Evolutionary conservation across 495 filamentous ascomycete species (phyloP), one percentile per base, ranked within the genome.

Genomic region (Podospora fimiseda): DNA sequence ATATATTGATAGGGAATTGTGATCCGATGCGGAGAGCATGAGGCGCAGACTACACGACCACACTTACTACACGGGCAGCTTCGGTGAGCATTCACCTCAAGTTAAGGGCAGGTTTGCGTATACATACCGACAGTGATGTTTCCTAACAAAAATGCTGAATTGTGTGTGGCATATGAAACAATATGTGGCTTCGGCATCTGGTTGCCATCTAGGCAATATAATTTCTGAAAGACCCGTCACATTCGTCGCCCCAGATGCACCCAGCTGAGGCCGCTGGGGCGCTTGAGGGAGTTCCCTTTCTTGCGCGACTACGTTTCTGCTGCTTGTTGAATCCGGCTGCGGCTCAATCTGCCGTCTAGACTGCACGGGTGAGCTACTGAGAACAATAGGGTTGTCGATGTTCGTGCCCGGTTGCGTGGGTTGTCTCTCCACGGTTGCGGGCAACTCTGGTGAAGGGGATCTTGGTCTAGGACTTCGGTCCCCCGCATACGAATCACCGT

Each of bases 1-100:
- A 97, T 93, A 64, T 86, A 97, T 53, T 93, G 88, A 48, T 88
- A 79, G 1, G 93, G 94, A 51, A 98, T 95, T 1, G 86, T 95
- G 63, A 98, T 97, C 38, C 88, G 82, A 67, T 97, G 92, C 3
- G 94, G 93, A 3, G 94, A 97, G 69, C 93, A 98, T 15, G 80
- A 71, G 48, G 85, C 81, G 66, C 93, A 98, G 13, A 98, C 94
- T 1, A 98, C 94, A 23, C 91, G 79, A 6, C 93, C 93, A 68
- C 93, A 98, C 74, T 96, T 96, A 48, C 91, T 90, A 53, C 8
- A 9, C 18, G 27, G 1, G 11, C 21, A 8, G 54, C n/a, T n/a
- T 60, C 20, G 57, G 54, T 21, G 20, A 33, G 47, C 13, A 1
- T 16, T 13, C 27, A 20, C 16, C 9, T 13, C 2, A 3, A 37